Base-by-base conservation (phyloP, 495 filamentous ascomycete genomes). In the Annulohypoxylon stygium region DNA sequence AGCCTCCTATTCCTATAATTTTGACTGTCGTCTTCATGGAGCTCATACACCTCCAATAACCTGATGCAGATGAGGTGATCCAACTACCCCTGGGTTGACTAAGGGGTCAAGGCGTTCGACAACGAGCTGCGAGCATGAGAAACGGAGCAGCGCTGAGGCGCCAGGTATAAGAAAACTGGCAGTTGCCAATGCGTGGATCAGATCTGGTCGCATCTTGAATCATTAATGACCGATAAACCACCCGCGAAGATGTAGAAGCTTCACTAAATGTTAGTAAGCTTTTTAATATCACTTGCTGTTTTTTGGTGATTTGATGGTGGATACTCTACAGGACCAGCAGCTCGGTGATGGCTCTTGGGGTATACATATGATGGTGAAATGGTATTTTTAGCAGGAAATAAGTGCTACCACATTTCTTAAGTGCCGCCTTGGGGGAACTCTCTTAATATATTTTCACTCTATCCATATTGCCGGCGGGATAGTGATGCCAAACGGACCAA, bases 51-150 rank as follows among this genome's bases (percentile, higher is more conserved):
- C 79, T 26, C 79, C 79, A 47, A 81, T 79, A 14, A 80, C 70
- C 37, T 81, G 78, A 51, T 81, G 79, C 10, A 81, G 75, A 69
- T 80, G 79, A 11, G 67, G 66, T 4, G 78, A 80, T 0, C 76
- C 78, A 36, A 81, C 69, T 53, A 74, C 69, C 8, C 79, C 79
- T 34, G 79, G 79, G 25, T 78, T 75, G 6, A 80, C 77, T 37
- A 81, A 58, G 30, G 79, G 79, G 41, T 80, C 79, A 3, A 80
- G 67, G 12, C 79, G 74, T 59, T 79, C 74, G 3, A 80, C 78
- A 7, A 79, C 78, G 10, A 81, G 73, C 54, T 80, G 76, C 8
- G 79, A 81, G 55, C 80, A 80, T 45, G 76, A 79, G 66, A 79
- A 80, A 4, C 75, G 71, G 11, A 77, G 72, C 12, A 74, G 55